Conservation (phyloP, 345 rosid species). For the Gynandropsis gynandra region DNA sequence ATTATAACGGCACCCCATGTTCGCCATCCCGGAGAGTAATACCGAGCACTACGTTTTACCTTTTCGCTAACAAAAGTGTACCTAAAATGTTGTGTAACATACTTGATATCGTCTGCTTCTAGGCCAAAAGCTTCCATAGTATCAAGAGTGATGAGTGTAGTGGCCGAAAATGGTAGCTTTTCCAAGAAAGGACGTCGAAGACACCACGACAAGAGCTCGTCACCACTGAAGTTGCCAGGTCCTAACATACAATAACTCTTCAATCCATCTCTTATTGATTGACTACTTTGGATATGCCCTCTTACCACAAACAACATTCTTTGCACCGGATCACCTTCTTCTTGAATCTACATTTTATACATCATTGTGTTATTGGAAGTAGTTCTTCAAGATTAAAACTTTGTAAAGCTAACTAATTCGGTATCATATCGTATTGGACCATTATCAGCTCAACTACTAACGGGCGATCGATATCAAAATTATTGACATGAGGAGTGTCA, state of each 20-base stretch:
- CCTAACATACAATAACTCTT: conserved; percentile 74
- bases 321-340: conserved; percentile 76
- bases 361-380: no score
- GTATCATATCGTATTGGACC: no score
- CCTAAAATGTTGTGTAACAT: conserved; percentile 38
- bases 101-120: conserved; percentile 62
- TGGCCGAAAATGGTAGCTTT: conserved; percentile 58
- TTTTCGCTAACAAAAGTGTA: no score
- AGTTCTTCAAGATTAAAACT: no score
- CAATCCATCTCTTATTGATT: conserved; percentile 55
- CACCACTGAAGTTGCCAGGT: conserved; percentile 76
- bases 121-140: conserved; percentile 73
- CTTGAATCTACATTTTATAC: conserved; percentile 45
- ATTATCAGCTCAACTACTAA: no score
- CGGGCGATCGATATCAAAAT: neutral
- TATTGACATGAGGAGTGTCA: no score
- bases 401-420: no score
- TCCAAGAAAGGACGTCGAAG: conserved; percentile 62
- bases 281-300: conserved; percentile 77
- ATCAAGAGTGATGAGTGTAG: conserved; percentile 54
- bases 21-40: no score
- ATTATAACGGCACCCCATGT: no score
- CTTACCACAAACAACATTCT: conserved; percentile 71
- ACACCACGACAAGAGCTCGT: conserved; percentile 75
- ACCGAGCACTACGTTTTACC: no score